Conservation (phyloP, 2,329 filamentous ascomycete species). For the Aspergillus pseudoviridinutans region DNA sequence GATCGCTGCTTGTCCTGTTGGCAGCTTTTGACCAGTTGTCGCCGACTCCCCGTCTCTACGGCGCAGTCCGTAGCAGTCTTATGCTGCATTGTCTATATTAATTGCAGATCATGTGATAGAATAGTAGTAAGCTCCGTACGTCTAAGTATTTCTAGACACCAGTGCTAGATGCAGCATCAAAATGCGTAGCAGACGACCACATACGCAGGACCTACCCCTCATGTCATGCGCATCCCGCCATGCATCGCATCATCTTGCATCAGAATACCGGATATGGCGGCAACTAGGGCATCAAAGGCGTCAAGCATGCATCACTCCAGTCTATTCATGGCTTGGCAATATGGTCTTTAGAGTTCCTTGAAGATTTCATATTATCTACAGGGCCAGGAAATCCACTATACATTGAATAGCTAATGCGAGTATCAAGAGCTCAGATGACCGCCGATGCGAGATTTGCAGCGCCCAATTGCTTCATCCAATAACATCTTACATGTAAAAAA, state of each 20-base stretch:
- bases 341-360: too few relatives aligned
- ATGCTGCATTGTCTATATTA: not conserved
- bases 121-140: not conserved
- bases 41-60: too few relatives aligned
- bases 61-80: not conserved
- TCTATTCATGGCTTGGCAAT: not conserved
- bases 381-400: not conserved
- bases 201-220: not conserved
- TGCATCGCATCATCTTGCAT: not conserved
- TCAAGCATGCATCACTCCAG: not conserved
- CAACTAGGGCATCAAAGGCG: not conserved
- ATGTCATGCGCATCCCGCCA: not conserved
- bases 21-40: too few relatives aligned
- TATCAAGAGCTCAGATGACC: not conserved
- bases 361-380: not conserved
- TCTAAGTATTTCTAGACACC: not conserved
- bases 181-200: not conserved
- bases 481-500: not conserved
- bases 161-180: not conserved
- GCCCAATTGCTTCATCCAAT: not conserved
- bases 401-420: not conserved
- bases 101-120: not conserved
- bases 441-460: not conserved
- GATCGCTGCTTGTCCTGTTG: not conserved
- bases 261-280: not conserved